These are phyloP conservation scores for Ochromonas danica DNA, from an alignment of 108 stramenopile species.

Conservation along the genomic window DNA sequence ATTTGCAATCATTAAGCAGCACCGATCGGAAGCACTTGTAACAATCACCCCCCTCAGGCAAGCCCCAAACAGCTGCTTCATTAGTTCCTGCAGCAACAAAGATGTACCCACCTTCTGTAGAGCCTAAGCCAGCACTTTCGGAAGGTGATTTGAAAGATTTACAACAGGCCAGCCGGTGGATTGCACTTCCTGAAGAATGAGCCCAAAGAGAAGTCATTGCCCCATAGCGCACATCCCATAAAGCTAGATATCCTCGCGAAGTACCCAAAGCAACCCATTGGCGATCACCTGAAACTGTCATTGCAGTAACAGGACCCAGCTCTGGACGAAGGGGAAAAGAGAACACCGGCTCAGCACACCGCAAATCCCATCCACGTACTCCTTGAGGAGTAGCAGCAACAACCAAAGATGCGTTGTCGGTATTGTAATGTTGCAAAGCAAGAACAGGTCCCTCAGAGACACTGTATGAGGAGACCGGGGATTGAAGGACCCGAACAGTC, in stretches of 20 bases:
- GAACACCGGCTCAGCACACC: background rate
- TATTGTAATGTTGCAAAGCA: conserved; percentile 2
- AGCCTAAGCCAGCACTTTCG: background rate
- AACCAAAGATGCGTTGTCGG: conserved; percentile 10
- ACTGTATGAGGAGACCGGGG: background rate
- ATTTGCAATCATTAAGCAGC: background rate
- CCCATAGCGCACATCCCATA: conserved; percentile 31
- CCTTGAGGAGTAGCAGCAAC: background rate
- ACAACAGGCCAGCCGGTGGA: conserved; percentile 13
- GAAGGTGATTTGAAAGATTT: too few relatives aligned
- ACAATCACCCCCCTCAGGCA: conserved; percentile 31
- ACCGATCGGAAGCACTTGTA: conserved; percentile 32
- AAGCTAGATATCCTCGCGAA: background rate
- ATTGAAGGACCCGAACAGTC: too few relatives aligned
- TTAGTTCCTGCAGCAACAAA: conserved; percentile 24
- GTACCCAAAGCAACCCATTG: conserved; percentile 20
- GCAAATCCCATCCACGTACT: conserved; percentile 22
- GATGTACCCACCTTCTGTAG: conserved; percentile 11
- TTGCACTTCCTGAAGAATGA: background rate
- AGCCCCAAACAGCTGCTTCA: conserved; percentile 24
- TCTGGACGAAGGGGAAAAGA: conserved; percentile 6
- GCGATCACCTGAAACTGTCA: conserved; percentile 6
- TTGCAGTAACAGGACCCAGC: background rate
- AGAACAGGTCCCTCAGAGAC: conserved; percentile 3
- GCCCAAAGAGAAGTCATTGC: background rate